phyloP scores from a whole-genome alignment of 371 early-diverging fungal species.

The Mucor irregularis region DNA sequence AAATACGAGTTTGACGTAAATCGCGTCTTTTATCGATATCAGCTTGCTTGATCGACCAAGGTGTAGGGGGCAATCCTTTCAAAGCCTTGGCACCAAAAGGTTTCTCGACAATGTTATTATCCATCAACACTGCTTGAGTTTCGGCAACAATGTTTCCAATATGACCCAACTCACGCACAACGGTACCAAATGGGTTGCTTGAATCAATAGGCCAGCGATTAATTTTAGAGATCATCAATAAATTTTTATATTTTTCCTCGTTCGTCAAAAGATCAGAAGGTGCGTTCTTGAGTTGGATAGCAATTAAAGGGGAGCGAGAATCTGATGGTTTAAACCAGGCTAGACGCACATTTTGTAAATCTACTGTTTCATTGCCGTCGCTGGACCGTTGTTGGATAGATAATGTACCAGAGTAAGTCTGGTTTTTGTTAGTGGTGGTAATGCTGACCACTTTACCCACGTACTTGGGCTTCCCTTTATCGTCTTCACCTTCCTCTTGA shows the following conservation, averaged over 20 bases:
- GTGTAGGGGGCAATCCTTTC: conserved; percentile 55
- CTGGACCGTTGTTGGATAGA: too few relatives aligned
- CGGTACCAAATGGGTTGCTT: conserved; percentile 52
- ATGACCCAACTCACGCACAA: conserved; percentile 55
- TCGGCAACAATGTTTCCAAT: conserved; percentile 64
- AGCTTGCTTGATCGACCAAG: conserved; percentile 68
- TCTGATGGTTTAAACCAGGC: conserved; percentile 63
- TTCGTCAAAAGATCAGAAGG: conserved; percentile 34
- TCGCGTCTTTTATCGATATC: conserved; percentile 71
- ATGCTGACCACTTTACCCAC: conserved; percentile 51
- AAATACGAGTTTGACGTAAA: conserved; percentile 66
- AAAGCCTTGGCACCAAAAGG: conserved; percentile 56
- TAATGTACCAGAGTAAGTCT: conserved; percentile 54
- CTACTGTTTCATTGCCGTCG: background rate
- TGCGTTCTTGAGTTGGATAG: conserved; percentile 45
- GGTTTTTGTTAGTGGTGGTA: conserved; percentile 39
- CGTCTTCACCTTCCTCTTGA: conserved; percentile 25
- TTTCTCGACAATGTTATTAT: conserved; percentile 43
- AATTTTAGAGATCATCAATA: conserved; percentile 30
- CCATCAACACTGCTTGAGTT: conserved; percentile 61
- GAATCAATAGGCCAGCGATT: conserved; percentile 53
- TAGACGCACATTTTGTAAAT: conserved; percentile 1
- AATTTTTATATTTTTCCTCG: conserved; percentile 18
- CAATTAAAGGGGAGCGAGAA: conserved; percentile 58
- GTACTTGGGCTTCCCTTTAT: conserved; percentile 23